phyloP scores from a whole-genome alignment of 1,139 yeast species.

The Geotrichum aggregatum region DNA sequence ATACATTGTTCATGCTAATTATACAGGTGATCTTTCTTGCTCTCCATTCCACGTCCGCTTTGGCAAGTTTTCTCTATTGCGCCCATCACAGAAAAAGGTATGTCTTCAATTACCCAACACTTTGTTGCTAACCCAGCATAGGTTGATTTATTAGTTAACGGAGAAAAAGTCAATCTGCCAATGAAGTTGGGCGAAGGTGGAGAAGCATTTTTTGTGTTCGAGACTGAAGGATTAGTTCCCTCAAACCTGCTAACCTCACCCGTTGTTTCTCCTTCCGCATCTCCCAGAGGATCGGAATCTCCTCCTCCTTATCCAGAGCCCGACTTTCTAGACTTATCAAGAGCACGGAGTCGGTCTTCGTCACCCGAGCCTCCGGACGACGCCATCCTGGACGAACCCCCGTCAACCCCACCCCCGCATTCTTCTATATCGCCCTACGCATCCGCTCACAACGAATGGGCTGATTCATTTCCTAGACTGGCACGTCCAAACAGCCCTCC shows the following conservation, averaged over 20 bases:
- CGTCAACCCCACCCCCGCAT: conserved; percentile 10
- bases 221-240: conserved; percentile 71
- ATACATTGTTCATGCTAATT: not conserved
- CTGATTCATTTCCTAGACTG: conserved; percentile 15
- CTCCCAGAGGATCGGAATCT: conserved; percentile 50
- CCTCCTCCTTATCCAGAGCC: conserved; percentile 47
- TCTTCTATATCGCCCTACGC: not conserved
- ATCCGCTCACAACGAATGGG: conserved; percentile 7
- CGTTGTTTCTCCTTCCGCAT: conserved; percentile 72
- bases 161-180: conserved; percentile 72
- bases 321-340: conserved; percentile 48
- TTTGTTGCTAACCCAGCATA: conserved; percentile 13
- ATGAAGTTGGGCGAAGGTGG: conserved; percentile 98
- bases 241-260: conserved; percentile 84
- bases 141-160: conserved; percentile 84
- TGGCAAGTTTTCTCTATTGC: conserved; percentile 84
- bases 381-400: conserved; percentile 8
- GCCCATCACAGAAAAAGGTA: conserved; percentile 90
- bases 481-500: conserved; percentile 20
- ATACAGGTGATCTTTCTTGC: conserved; percentile 64
- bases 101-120: not conserved
- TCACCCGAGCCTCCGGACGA: conserved; percentile 11
- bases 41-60: conserved; percentile 96
- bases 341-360: conserved; percentile 25
- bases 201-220: conserved; percentile 95